Conservation (phyloP, 2,329 filamentous ascomycete genomes). For the Aspergillus aculeatus region DNA sequence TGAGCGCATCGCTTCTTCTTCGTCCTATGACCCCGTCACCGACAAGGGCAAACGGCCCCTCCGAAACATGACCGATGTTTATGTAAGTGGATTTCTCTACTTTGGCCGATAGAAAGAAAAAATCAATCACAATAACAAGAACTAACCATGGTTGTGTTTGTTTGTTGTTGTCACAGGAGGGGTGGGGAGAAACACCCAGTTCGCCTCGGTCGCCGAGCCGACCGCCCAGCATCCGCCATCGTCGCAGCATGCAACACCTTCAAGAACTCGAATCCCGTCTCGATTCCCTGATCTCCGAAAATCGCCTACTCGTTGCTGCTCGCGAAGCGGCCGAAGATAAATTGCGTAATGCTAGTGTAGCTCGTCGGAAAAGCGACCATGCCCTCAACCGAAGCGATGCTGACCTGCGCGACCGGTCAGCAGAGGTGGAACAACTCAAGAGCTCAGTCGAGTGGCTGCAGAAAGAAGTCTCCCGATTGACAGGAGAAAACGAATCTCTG, state of each 20-base stretch:
- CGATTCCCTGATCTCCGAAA: slow-evolving; percentile 82
- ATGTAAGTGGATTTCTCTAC: slow-evolving; percentile 62
- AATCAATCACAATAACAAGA: background rate
- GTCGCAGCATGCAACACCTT: slow-evolving; percentile 95
- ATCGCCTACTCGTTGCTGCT: slow-evolving; percentile 73
- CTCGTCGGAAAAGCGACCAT: slow-evolving; percentile 55
- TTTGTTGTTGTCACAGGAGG: slow-evolving; percentile 64
- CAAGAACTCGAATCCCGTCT: slow-evolving; percentile 80
- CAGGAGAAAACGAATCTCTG: slow-evolving; percentile 78
- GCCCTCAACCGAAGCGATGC: slow-evolving; percentile 64
- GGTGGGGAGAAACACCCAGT: slow-evolving; percentile 79
- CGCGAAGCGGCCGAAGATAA: slow-evolving; percentile 67
- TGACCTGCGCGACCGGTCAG: slow-evolving; percentile 76
- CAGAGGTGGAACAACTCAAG: slow-evolving; percentile 79
- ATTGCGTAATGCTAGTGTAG: slow-evolving; percentile 55
- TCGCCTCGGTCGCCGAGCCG: slow-evolving; percentile 90
- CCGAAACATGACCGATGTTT: slow-evolving; percentile 89
- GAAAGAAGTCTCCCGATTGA: slow-evolving; percentile 75
- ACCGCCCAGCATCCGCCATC: slow-evolving; percentile 91
- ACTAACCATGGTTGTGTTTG: slow-evolving; percentile 21
- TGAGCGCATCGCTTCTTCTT: slow-evolving; percentile 48
- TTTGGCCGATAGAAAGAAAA: background rate
- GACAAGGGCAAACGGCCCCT: slow-evolving; percentile 83
- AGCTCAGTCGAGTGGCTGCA: slow-evolving; percentile 76
- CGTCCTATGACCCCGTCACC: slow-evolving; percentile 70